A percentile compares a stretch with the other conserved stretches of the same genome.
These are phyloP conservation scores for Spizellomyces punctatus DNA, from an alignment of 192 early-diverging fungal species.

Conservation along the genomic window DNA sequence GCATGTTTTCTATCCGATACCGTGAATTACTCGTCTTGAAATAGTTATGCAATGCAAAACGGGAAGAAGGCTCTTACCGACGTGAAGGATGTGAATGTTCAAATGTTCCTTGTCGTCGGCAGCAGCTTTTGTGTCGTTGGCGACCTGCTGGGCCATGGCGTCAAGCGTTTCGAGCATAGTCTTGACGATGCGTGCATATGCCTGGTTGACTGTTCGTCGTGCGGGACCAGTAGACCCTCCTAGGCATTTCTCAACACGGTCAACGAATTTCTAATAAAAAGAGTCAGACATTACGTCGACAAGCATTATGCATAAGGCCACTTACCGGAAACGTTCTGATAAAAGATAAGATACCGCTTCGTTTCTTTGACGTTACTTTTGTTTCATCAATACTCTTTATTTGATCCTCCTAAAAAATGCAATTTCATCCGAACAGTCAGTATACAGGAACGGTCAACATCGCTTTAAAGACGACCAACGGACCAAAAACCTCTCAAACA, in stretches of 20 bases:
- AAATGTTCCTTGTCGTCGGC: constrained; percentile 82
- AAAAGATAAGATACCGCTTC: constrained; percentile 87
- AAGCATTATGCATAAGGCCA: not conserved
- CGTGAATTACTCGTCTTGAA: not conserved
- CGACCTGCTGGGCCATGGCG: constrained; percentile 74
- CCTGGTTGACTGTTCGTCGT: constrained; percentile 70
- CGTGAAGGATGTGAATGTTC: constrained; percentile 82
- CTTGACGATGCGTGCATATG: constrained; percentile 81
- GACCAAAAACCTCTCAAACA: constrained; percentile 78
- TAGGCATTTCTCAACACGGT: constrained; percentile 70
- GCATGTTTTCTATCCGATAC: constrained; percentile 83
- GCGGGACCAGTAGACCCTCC: constrained; percentile 56
- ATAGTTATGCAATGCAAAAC: not conserved
- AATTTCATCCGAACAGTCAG: constrained; percentile 7
- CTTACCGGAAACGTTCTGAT: constrained; percentile 84
- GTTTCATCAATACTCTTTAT: constrained; percentile 88
- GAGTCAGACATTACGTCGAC: not conserved
- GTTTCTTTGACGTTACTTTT: constrained; percentile 82
- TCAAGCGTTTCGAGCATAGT: constrained; percentile 88
- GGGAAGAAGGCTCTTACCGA: constrained; percentile 51
- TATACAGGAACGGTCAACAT: not conserved
- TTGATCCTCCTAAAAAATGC: constrained; percentile 72
- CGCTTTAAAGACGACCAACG: not conserved
- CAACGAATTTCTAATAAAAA: constrained; percentile 65
- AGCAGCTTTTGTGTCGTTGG: constrained; percentile 53